A percentile compares a stretch with the other conserved stretches of the same genome.
phyloP scores from a whole-genome alignment of 371 early-diverging fungal genomes.

The Syncephalastrum monosporum region DNA sequence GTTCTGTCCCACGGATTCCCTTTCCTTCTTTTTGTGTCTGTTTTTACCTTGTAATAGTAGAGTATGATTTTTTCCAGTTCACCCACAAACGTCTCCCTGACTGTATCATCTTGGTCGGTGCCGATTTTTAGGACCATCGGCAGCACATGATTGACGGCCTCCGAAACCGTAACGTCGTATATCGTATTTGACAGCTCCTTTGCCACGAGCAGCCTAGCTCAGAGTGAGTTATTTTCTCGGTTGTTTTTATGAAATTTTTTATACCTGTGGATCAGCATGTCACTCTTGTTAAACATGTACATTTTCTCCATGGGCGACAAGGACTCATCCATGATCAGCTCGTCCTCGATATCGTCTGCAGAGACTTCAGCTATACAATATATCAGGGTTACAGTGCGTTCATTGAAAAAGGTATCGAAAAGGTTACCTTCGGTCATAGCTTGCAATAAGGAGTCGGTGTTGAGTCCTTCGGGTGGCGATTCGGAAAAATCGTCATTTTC shows the following conservation, averaged over 20 bases:
- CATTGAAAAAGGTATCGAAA: background rate
- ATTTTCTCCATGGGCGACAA: conserved; percentile 50
- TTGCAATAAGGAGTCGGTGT: conserved; percentile 17
- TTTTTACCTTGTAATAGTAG: conserved; percentile 49
- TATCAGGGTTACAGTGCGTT: conserved; percentile 3
- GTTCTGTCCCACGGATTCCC: background rate
- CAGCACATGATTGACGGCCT: conserved; percentile 48
- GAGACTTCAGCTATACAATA: conserved; percentile 14
- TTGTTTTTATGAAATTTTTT: background rate
- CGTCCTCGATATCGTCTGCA: conserved; percentile 48
- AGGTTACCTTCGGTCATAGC: conserved; percentile 20
- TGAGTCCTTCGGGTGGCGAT: conserved; percentile 17
- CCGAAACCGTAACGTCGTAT: conserved; percentile 37
- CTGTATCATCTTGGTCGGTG: conserved; percentile 49
- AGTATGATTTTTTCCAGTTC: conserved; percentile 51
- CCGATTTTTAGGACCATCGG: conserved; percentile 47
- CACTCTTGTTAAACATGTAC: conserved; percentile 46
- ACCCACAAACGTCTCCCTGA: conserved; percentile 51
- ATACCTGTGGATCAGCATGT: conserved; percentile 50
- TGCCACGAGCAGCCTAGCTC: conserved; percentile 29
- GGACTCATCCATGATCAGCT: conserved; percentile 42
- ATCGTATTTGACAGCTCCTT: conserved; percentile 42
- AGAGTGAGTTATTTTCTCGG: background rate
- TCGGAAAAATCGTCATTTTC: conserved; percentile 17
- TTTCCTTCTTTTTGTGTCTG: background rate